phyloP scores from a whole-genome alignment of 1,284 basidiomycete genomes.

The Pyrrhoderma lamaoense region DNA sequence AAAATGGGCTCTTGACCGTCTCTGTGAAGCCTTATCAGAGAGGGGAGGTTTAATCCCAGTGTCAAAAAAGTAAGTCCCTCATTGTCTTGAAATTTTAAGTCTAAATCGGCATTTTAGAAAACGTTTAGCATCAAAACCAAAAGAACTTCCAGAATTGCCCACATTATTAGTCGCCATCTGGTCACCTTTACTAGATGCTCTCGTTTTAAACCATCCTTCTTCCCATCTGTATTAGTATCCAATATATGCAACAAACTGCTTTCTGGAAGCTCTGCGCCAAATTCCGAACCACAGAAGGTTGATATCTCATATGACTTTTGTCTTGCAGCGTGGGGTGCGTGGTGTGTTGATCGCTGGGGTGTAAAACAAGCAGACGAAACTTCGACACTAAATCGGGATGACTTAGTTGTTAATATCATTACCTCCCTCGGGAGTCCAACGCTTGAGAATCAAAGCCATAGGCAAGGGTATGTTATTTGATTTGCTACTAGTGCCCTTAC shows the following conservation, averaged over 20 bases:
- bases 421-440: slow-evolving; percentile 38
- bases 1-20: slow-evolving; percentile 56
- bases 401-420: slow-evolving; percentile 39
- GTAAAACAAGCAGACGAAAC: slow-evolving; percentile 23
- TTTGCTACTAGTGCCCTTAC: slow-evolving; percentile 17
- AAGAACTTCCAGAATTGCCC: slow-evolving; percentile 42
- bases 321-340: slow-evolving; percentile 60
- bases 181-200: slow-evolving; percentile 58
- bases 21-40: slow-evolving; percentile 56
- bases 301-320: slow-evolving; percentile 47
- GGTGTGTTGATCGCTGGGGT: slow-evolving; percentile 42
- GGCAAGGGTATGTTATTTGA: slow-evolving; percentile 27
- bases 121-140: slow-evolving; percentile 38
- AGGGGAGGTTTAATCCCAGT: slow-evolving; percentile 69
- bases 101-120: slow-evolving; percentile 40
- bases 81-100: background rate
- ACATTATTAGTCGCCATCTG: slow-evolving; percentile 54
- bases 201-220: slow-evolving; percentile 49
- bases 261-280: slow-evolving; percentile 1
- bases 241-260: slow-evolving; percentile 41
- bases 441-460: slow-evolving; percentile 25
- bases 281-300: slow-evolving; percentile 12
- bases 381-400: slow-evolving; percentile 34
- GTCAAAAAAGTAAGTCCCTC: slow-evolving; percentile 61
- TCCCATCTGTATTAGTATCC: slow-evolving; percentile 45